Percentiles rank a stretch among this genome's conserved stretches.
Conservation (phyloP, 352 stramenopile genomes). For the Pythium diclinum region DNA sequence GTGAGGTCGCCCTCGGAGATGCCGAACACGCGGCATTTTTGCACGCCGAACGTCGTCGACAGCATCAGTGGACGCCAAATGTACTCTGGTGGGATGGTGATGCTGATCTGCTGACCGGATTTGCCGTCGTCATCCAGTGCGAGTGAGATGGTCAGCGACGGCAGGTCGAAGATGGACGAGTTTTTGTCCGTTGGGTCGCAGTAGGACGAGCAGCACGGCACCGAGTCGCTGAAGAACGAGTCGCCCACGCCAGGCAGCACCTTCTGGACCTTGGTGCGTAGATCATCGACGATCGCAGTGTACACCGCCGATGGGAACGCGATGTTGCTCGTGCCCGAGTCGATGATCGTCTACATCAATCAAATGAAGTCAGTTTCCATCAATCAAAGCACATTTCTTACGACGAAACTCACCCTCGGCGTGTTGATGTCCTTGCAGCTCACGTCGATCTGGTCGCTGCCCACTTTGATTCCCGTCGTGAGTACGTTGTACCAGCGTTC, state of each 20-base stretch:
- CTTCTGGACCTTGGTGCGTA: conserved; percentile 52
- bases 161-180: conserved; percentile 61
- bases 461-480: conserved; percentile 62
- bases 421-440: conserved; percentile 71
- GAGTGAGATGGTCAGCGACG: conserved; percentile 58
- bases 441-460: conserved; percentile 39
- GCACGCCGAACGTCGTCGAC: conserved; percentile 35
- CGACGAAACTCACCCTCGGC: conserved; percentile 29
- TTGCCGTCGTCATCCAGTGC: conserved; percentile 39
- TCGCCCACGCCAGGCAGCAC: conserved; percentile 39
- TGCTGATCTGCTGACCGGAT: conserved; percentile 57
- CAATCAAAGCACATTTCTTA: not conserved
- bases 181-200: conserved; percentile 65
- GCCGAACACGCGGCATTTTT: conserved; percentile 68
- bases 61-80: conserved; percentile 81
- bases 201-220: conserved; percentile 59
- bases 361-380: not conserved
- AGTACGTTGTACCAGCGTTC: conserved; percentile 79
- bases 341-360: conserved; percentile 50
- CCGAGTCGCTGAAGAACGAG: conserved; percentile 68
- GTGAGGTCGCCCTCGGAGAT: conserved; percentile 78
- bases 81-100: conserved; percentile 76
- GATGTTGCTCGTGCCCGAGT: conserved; percentile 82
- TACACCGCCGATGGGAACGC: conserved; percentile 70
- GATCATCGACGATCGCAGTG: conserved; percentile 45